Base-by-base conservation (phyloP, 257 asterid genomes). In the Verbena officinalis region DNA sequence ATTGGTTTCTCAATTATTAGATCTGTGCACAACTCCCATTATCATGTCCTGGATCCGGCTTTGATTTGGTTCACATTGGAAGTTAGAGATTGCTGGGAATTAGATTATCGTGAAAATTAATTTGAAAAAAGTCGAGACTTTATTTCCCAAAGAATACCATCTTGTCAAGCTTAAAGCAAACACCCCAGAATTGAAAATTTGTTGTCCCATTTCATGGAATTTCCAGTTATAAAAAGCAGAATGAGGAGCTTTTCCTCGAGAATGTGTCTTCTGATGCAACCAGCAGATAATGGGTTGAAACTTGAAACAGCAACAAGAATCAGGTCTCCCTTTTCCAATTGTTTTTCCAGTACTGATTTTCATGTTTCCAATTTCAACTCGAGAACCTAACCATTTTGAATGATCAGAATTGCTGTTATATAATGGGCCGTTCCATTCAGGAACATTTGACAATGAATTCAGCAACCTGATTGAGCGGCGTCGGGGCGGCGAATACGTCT, bases 151-250 rank as follows among this genome's bases (percentile, higher is more conserved):
- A n/a, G n/a, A n/a, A n/a, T n/a, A n/a, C n/a, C n/a, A n/a, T n/a
- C n/a, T n/a, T n/a, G n/a, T n/a, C n/a, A n/a, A 5, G 33, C 33
- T 27, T 27, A 27, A 27, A 27, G 33, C 33, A 2, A 27, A 27
- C 5, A 27, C 75, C 97, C 97, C 88, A 13, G 73, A 68, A 57
- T 79, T 72, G 5, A 80, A 71, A 21, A 73, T 75, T 70, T 78
- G 91, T 57, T 78, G 94, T 9, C 97, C 97, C 85, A 81, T 84
- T 68, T 82, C 86, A 46, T 91, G 84, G n/a, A 88, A 79, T 59
- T 86, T 91, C 95, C 96, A 88, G 55, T 76, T 67, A 49, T 61
- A 72, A 68, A 86, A 88, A 12, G 86, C 84, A 59, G 78, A 76
- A n/a, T n/a, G 54, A 94, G 95, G 40, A 88, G 80, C 77, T 85